Evolutionary conservation across 306 rosid genomes (phyloP).

Genomic region (Trifolium fragiferum): DNA sequence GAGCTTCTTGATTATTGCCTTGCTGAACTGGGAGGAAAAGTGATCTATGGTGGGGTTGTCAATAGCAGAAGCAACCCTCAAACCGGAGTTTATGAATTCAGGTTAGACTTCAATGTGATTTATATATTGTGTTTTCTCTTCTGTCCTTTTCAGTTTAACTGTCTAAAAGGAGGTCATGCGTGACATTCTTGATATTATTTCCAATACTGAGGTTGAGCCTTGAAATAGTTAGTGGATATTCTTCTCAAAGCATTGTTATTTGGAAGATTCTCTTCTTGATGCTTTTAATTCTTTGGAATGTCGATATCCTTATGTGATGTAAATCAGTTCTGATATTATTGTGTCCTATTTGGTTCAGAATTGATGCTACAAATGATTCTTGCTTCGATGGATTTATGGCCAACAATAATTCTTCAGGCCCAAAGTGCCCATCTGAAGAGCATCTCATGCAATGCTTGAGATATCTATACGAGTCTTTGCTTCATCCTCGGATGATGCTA

Average conservation of each 20-base stretch:
- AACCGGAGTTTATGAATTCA: conserved; percentile 70
- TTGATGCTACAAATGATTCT: conserved; percentile 56
- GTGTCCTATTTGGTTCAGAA: conserved; percentile 51
- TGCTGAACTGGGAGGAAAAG: conserved; percentile 80
- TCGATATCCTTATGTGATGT: conserved; percentile 1
- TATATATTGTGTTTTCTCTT: conserved; percentile 3
- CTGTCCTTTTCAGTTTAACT: conserved; percentile 10
- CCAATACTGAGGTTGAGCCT: background rate
- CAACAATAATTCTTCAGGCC: conserved; percentile 46
- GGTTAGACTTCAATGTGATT: conserved; percentile 56
- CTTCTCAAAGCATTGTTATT: conserved; percentile 33
- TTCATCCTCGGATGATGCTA: conserved; percentile 75
- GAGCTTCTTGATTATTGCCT: conserved; percentile 87
- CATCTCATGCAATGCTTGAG: conserved; percentile 70
- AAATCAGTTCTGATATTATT: conserved; percentile 11
- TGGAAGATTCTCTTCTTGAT: conserved; percentile 25
- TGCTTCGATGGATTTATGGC: conserved; percentile 41
- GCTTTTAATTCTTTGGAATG: conserved; percentile 25
- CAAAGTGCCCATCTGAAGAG: conserved; percentile 66
- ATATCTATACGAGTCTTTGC: conserved; percentile 73
- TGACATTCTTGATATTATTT: background rate
- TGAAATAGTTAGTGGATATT: conserved; percentile 17
- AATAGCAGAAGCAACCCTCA: conserved; percentile 71
- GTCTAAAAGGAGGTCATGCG: conserved; percentile 4
- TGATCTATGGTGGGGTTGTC: conserved; percentile 71